Base-by-base conservation (phyloP, 495 filamentous ascomycete genomes). In the Xylaria palmicola region DNA sequence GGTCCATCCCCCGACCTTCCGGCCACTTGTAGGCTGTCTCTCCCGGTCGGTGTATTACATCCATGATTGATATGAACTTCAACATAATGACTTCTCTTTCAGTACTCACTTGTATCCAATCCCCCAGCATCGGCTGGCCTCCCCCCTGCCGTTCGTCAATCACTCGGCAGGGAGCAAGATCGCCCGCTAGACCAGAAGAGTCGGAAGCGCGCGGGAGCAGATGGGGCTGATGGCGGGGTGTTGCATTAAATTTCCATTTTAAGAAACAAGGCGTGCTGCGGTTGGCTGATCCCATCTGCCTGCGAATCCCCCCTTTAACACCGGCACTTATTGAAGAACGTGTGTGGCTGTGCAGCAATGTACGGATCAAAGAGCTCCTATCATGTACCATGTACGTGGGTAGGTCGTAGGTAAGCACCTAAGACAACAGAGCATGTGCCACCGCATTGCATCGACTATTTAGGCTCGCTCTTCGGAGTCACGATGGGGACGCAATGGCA, bases 211-310 rank as follows among this genome's bases (percentile, higher is more conserved):
- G 34, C 34, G 50, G 50, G 17, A 37, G 50, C 34, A 36, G 51
- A 17, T 36, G 17, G 24, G 49, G 39, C 22, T 6, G 20, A 4
- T 13, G 34, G n/a, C 19, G 20, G 22, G 12, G 39, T 26, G 53
- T 56, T 15, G 19, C 53, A 56, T 27, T 13, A 10, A 27, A 17
- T 26, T 56, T 56, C 53, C 53, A 56, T 56, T 56, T 56, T 56
- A 56, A 56, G 53, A 29, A 56, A 24, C 32, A n/a, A 44, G 53
- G 37, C 13, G 15, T 15, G 53, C 53, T 34, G 27, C 39, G 53
- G 40, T 56, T 43, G 39, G 39, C 32, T 9, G 5, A 30, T 3
- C n/a, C 12, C 3, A 15, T 20, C 52, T 12, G n/a, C 24, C 6
- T 6, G 26, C 6, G 24, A 41, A 29, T 10, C 20, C 12, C 9